Evolutionary conservation across 2,329 filamentous ascomycete species (phyloP), one percentile per base, ranked within the genome.

Genomic region (Parascedosporium putredinis): DNA sequence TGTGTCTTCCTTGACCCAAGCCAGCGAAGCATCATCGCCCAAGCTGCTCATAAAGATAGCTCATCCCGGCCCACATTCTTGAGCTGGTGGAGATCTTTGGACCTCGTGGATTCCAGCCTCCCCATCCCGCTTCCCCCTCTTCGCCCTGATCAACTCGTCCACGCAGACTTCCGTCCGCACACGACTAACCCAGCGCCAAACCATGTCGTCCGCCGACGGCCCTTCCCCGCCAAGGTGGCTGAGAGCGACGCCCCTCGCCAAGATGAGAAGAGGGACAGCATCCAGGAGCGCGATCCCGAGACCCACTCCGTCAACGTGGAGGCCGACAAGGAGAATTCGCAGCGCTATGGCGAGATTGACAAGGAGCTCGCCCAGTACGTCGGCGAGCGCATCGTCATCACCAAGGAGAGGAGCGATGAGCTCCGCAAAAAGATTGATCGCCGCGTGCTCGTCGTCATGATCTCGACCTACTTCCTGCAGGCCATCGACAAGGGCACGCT

Each of bases 311-410:
- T 51, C 45, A 49, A 55, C 8, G 55, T 55, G 7, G 27, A 6
- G 24, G 27, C 52, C 45, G 38, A 52, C 33, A 47, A 50, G 48
- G 45, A 36, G 24, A 16, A 34, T n/a, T 16, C 25, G 12, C 52
- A 53, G 20, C 53, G 53, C 27, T 51, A 51, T 33, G 54, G 51
- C 3, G 49, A 55, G 10, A 36, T 47, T 7, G 85, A 89, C 64
- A 72, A 75, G 50, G 85, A 89, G 65, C 69, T 89, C 33, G 81
- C 83, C 46, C 76, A 82, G 61, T 89, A 89, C 66, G 77, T 79
- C 24, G 72, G 73, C 18, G 71, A 62, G 16, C 68, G 67, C 5
- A 67, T 86, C 46, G 66, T 76, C 2, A 79, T 88, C 57, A 70
- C 74, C 3, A 66, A 71, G 1, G 78, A 76, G 51, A 78, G 83